A percentile compares a stretch with the other conserved stretches of the same genome.
phyloP scores from a whole-genome alignment of 306 rosid species.

The Dalbergia cochinchinensis region DNA sequence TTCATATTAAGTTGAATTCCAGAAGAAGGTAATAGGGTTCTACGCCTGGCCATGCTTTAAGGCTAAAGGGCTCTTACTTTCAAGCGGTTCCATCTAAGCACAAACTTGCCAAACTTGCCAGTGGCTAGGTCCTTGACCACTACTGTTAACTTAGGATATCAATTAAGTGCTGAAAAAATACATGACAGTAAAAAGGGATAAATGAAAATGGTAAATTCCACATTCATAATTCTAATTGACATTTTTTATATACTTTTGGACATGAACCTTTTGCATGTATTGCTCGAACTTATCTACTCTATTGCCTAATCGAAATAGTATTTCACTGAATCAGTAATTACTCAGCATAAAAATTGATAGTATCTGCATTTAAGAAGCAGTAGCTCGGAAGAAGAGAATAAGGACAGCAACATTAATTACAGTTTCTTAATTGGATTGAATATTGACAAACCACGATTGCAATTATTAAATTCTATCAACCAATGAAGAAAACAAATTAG shows the following conservation, averaged over 20 bases:
- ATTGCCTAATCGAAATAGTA: slow-evolving; percentile 9
- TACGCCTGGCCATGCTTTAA: background rate
- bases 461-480: background rate
- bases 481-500: slow-evolving; percentile 5
- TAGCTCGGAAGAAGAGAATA: background rate
- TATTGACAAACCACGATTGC: background rate
- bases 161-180: too few species aligned
- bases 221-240: background rate
- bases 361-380: background rate
- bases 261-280: background rate
- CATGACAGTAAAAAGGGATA: too few species aligned
- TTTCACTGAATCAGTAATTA: background rate
- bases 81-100: background rate
- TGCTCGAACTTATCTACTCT: slow-evolving; percentile 14
- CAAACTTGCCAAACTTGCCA: background rate
- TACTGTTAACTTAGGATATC: too few species aligned
- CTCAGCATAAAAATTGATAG: background rate
- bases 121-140: too few species aligned
- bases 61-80: slow-evolving; percentile 1
- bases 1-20: background rate
- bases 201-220: background rate
- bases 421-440: background rate
- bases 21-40: background rate
- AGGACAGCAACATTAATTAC: slow-evolving; percentile 23
- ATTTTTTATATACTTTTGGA: background rate